phyloP scores from a whole-genome alignment of 768 basidiomycete species.

The Mrakia blollopis region DNA sequence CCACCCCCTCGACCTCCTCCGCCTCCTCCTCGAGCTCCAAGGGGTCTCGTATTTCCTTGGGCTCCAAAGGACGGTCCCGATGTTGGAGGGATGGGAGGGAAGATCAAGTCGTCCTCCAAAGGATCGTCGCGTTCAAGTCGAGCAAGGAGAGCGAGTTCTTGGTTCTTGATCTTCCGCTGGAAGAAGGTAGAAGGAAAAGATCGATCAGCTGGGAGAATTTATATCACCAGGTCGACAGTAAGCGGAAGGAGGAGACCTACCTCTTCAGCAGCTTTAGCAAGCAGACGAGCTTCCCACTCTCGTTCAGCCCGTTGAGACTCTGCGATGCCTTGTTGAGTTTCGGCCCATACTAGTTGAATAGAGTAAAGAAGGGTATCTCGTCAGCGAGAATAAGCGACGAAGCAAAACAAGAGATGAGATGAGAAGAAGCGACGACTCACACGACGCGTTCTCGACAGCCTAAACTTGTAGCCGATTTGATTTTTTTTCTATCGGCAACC shows the following conservation, averaged over 20 bases:
- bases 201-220: neutral
- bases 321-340: neutral
- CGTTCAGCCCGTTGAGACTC: neutral
- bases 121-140: neutral
- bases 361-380: neutral
- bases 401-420: too few species aligned
- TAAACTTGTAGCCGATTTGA: too few species aligned
- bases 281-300: constrained; percentile 3
- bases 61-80: neutral
- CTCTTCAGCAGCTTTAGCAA: neutral
- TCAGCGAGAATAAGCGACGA: too few species aligned
- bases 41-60: neutral
- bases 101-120: neutral
- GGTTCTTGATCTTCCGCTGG: neutral
- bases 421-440: neutral
- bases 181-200: neutral
- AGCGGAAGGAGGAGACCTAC: neutral
- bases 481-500: too few species aligned
- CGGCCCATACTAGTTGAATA: neutral
- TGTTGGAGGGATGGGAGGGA: neutral
- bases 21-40: neutral
- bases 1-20: neutral
- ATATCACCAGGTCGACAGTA: too few species aligned
- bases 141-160: neutral
- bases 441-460: constrained; percentile 64